These are phyloP conservation scores for Tetragonia tetragonoides DNA, from an alignment of 148 eudicot species.

Conservation along the genomic window DNA sequence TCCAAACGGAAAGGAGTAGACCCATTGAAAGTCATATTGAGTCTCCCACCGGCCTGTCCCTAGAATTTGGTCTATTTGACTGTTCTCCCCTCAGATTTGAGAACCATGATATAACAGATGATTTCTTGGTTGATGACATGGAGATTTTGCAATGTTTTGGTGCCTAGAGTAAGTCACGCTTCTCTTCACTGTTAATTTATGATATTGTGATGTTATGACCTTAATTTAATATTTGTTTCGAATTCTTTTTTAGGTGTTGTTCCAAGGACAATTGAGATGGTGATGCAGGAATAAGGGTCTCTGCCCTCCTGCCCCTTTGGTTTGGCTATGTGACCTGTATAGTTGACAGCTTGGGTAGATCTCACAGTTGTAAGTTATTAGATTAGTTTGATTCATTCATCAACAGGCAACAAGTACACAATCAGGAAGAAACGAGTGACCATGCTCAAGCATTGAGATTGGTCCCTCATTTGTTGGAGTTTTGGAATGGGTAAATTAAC, in stretches of 20 bases:
- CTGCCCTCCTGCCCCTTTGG: not conserved
- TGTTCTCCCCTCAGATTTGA: slow-evolving; percentile 47
- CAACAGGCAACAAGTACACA: slow-evolving; percentile 9
- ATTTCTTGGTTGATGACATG: slow-evolving; percentile 46
- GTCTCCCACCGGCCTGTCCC: slow-evolving; percentile 51
- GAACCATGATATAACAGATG: slow-evolving; percentile 36
- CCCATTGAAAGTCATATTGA: slow-evolving; percentile 43
- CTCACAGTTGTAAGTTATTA: slow-evolving; percentile 25
- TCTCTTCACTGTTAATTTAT: not conserved
- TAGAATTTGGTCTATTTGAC: slow-evolving; percentile 45
- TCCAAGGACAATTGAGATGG: not conserved
- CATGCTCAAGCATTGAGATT: slow-evolving; percentile 11
- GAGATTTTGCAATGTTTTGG: slow-evolving; percentile 56
- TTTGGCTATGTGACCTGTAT: slow-evolving; percentile 24
- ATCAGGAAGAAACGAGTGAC: slow-evolving; percentile 1
- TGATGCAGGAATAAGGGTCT: slow-evolving; percentile 7
- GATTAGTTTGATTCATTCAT: slow-evolving; percentile 26
- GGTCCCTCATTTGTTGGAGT: slow-evolving; percentile 1
- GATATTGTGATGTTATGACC: not conserved
- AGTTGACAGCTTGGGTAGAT: slow-evolving; percentile 25
- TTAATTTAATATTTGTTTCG: not conserved
- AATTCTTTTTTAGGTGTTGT: slow-evolving; percentile 20
- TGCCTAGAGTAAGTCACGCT: slow-evolving; percentile 39
- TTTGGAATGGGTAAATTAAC: slow-evolving; percentile 13
- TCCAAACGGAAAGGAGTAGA: slow-evolving; percentile 42